Conservation (phyloP, 2,329 filamentous ascomycete species). For the Atkinsonella hypoxylon region DNA sequence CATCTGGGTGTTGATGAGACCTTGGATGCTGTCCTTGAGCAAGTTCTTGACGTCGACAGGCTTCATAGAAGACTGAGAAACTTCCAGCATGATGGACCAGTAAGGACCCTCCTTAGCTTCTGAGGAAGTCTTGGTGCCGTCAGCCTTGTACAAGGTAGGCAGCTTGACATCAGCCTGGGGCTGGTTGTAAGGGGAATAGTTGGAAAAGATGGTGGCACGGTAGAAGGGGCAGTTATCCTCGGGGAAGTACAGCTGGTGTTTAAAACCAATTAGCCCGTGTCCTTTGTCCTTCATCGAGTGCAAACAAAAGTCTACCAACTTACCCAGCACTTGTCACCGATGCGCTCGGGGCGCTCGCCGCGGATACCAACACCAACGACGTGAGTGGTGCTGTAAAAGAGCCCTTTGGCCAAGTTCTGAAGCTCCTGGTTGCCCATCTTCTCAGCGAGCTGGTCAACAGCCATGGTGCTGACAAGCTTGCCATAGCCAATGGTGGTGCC, state of each 20-base stretch:
- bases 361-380: slow-evolving; percentile 94
- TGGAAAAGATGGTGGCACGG: slow-evolving; percentile 98
- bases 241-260: slow-evolving; percentile 76
- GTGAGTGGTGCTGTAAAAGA: slow-evolving; percentile 96
- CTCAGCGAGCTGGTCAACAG: slow-evolving; percentile 78
- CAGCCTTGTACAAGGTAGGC: slow-evolving; percentile 70
- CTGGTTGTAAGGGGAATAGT: slow-evolving; percentile 99
- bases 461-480: slow-evolving; percentile 93
- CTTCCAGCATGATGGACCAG: slow-evolving; percentile 99
- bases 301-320: slow-evolving; percentile 16
- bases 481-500: slow-evolving; percentile 84
- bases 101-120: slow-evolving; percentile 81
- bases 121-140: slow-evolving; percentile 67
- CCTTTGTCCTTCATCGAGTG: not conserved
- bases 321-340: slow-evolving; percentile 98
- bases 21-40: slow-evolving; percentile 84
- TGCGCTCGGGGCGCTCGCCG: slow-evolving; percentile 81
- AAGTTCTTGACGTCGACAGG: slow-evolving; percentile 78
- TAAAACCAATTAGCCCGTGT: not conserved
- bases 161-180: slow-evolving; percentile 73
- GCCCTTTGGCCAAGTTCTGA: slow-evolving; percentile 69
- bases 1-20: slow-evolving; percentile 96
- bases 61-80: slow-evolving; percentile 93
- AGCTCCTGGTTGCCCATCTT: slow-evolving; percentile 82
- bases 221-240: slow-evolving; percentile 99